Percentiles rank a stretch among this genome's conserved stretches.
These are phyloP conservation scores for Yamadazyma dushanensis DNA, from an alignment of 1,139 yeast genomes.

Conservation along the genomic window DNA sequence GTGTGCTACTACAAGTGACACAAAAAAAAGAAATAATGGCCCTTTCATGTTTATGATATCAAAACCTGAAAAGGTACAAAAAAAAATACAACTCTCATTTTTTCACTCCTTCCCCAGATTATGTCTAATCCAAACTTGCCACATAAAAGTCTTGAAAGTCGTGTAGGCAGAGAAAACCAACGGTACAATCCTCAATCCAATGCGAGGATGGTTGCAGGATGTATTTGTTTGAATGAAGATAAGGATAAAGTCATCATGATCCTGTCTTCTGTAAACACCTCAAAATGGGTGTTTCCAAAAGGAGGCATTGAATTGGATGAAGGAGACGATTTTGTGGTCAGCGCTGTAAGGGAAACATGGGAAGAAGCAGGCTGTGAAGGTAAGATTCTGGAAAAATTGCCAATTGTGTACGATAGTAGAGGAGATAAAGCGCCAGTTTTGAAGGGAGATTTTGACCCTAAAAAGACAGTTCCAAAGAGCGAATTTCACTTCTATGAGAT, in stretches of 20 bases:
- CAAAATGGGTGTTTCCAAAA: slow-evolving; percentile 87
- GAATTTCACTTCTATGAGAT: slow-evolving; percentile 87
- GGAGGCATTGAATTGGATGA: slow-evolving; percentile 96
- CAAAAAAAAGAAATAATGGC: slow-evolving; percentile 1
- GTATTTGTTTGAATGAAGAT: slow-evolving; percentile 64
- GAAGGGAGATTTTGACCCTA: slow-evolving; percentile 43
- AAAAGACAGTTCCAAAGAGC: slow-evolving; percentile 54
- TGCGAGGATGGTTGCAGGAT: slow-evolving; percentile 89
- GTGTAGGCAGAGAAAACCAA: slow-evolving; percentile 41
- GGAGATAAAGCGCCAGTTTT: slow-evolving; percentile 59
- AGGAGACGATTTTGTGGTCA: slow-evolving; percentile 46
- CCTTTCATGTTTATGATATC: not conserved
- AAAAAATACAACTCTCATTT: not conserved
- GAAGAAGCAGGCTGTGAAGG: slow-evolving; percentile 95
- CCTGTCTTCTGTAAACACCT: slow-evolving; percentile 64
- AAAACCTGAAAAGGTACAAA: not conserved
- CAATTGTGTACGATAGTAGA: slow-evolving; percentile 67
- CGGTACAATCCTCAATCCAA: slow-evolving; percentile 55
- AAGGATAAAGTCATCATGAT: slow-evolving; percentile 71
- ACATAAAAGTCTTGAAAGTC: slow-evolving; percentile 23
- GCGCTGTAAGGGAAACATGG: slow-evolving; percentile 93
- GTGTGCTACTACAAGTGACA: slow-evolving; percentile 17
- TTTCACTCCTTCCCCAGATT: slow-evolving; percentile 1
- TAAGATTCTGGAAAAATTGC: slow-evolving; percentile 51
- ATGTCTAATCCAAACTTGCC: slow-evolving; percentile 15